A percentile compares a stretch with the other conserved stretches of the same genome.
These are phyloP conservation scores for Tolypocladium sp. DNA, from an alignment of 2,329 filamentous ascomycete species.

Conservation along the genomic window DNA sequence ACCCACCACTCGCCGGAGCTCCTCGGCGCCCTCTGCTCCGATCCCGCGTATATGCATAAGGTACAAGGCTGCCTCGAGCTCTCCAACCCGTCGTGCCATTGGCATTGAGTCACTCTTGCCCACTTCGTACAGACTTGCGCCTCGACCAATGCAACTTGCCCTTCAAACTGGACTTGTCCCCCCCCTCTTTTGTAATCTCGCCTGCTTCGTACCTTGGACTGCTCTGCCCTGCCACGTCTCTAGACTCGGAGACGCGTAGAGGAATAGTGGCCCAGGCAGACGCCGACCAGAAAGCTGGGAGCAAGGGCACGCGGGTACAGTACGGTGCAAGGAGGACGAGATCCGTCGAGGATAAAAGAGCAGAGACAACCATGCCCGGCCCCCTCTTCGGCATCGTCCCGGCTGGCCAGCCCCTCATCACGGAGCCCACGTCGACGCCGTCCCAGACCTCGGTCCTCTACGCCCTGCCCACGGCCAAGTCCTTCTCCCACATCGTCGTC, in stretches of 20 bases:
- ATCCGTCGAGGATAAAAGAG: not conserved
- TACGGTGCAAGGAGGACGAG: not conserved
- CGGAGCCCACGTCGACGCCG: slow-evolving; percentile 41
- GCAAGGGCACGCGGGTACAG: not conserved
- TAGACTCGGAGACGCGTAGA: not conserved
- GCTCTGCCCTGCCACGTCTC: not conserved
- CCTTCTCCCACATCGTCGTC: slow-evolving; percentile 77
- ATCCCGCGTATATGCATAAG: not conserved
- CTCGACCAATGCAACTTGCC: not conserved
- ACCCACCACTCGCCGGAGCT: not conserved
- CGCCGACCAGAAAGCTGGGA: too few species aligned
- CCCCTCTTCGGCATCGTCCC: slow-evolving; percentile 52
- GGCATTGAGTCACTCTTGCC: not conserved
- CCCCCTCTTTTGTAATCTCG: not conserved
- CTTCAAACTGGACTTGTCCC: not conserved
- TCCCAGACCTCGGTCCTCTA: slow-evolving; percentile 49
- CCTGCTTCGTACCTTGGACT: not conserved
- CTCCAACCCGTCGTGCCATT: not conserved
- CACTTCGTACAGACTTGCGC: not conserved
- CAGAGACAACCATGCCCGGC: slow-evolving; percentile 24
- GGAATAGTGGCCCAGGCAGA: not conserved
- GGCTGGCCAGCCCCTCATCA: slow-evolving; percentile 49
- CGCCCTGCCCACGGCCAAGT: slow-evolving; percentile 32
- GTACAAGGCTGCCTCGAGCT: too few species aligned
- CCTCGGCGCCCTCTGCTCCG: not conserved